These are phyloP conservation scores for Pichia sp. DNA, from an alignment of 1,139 yeast species.

Conservation along the genomic window DNA sequence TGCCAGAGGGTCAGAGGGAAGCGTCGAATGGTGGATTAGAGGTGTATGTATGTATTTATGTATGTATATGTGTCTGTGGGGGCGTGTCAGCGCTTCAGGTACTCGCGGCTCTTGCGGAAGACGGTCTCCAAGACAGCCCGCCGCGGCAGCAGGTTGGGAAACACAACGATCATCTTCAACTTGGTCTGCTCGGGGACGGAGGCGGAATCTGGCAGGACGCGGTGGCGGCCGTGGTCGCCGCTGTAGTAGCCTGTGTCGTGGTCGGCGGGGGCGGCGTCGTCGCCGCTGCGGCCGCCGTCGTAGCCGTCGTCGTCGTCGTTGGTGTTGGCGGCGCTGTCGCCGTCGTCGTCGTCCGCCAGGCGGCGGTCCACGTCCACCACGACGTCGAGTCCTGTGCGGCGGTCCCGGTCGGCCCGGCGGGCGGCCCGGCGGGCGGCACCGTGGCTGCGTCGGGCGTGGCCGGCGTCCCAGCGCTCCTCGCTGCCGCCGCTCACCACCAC, in stretches of 20 bases:
- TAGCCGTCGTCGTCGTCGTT: constrained; percentile 16
- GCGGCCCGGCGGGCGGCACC: no score
- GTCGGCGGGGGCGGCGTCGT: not conserved
- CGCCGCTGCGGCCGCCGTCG: not conserved
- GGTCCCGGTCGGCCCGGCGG: no score
- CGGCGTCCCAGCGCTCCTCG: constrained; percentile 20
- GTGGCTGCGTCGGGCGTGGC: not conserved
- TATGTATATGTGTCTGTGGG: not conserved
- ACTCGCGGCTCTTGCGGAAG: constrained; percentile 24
- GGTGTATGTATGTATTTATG: not conserved
- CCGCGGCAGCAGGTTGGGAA: constrained; percentile 33
- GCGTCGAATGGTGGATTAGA: no score
- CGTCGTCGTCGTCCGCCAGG: constrained; percentile 21
- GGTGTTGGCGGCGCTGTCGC: not conserved
- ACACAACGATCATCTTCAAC: constrained; percentile 32
- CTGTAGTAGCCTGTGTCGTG: not conserved
- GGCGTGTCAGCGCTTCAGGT: not conserved
- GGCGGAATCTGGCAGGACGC: no score
- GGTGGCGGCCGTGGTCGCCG: not conserved
- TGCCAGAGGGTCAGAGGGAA: no score
- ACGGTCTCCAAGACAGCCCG: constrained; percentile 27
- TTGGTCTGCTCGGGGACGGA: constrained; percentile 17
- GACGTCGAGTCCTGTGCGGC: no score
- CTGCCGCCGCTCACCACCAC: constrained; percentile 37
- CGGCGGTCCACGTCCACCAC: no score